Evolutionary conservation across 1,284 basidiomycete species (phyloP), one percentile per base, ranked within the genome.

Genomic region (Trametes polyzona): DNA sequence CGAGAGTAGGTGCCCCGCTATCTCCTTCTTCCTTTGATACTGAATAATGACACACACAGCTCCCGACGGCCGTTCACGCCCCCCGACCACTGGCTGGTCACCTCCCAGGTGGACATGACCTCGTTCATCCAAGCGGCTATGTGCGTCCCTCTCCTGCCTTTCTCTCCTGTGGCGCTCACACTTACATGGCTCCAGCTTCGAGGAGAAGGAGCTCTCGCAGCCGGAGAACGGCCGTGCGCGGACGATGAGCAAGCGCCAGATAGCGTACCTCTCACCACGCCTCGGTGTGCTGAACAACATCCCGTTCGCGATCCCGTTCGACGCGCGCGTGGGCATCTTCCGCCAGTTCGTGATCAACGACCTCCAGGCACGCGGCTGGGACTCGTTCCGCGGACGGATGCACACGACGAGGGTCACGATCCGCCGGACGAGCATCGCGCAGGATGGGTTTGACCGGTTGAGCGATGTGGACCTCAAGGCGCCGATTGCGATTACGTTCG

Each of bases 281-380:
- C 82, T 98, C 1, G 93, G 93, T 3, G 83, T 98, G 26, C 83
- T 99, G 49, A 95, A 98, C 77, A 96, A 98, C 71, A 92, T 98
- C 50, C 97, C 96, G 0, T 98, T 99, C 76, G 87, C 95, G 12
- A 92, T 99, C 56, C 96, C 96, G 0, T 99, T 99, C 73, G 88
- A 92, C 57, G 86, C 88, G 0, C 87, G 96, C 19, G 92, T 98
- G 7, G 82, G 88, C 41, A 95, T 98, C 43, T 98, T 98, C 74
- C 82, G 93, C 26, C 78, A 85, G 52, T 97, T 96, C 69, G 83
- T 97, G 46, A 68, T 77, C 62, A 86, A 82, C 58, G 90, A 94
- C 68, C 77, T 69, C 48, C 56, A 40, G 30, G 59, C 33, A 9
- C 55, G 64, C 35, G 69, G 69, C 7, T 64, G 51, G 51, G 52